Percentiles rank a stretch among this genome's conserved stretches.
These are phyloP conservation scores for Oryza australiensis DNA, from an alignment of 176 grass and related monocot genomes.

Conservation along the genomic window DNA sequence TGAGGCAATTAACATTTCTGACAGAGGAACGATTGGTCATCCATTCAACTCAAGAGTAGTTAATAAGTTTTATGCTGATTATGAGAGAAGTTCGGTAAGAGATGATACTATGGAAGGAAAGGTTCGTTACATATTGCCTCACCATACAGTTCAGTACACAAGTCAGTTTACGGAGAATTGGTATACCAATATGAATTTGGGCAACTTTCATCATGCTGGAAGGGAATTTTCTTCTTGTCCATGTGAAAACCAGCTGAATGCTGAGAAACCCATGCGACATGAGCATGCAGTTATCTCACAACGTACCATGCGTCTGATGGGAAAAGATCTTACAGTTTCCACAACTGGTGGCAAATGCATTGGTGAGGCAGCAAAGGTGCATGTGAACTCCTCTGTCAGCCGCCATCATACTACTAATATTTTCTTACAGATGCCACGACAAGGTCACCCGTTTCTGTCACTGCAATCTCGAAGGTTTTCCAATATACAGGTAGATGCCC, in stretches of 20 bases:
- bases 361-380: neutral
- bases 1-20: neutral
- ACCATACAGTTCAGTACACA: neutral
- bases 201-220: neutral
- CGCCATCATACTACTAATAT: neutral
- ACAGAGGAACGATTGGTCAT: neutral
- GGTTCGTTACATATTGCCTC: neutral
- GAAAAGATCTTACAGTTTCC: constrained; percentile 29
- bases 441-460: neutral
- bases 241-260: neutral
- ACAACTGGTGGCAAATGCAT: neutral
- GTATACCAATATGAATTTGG: neutral
- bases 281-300: neutral
- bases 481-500: neutral
- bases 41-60: constrained; percentile 15
- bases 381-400: neutral
- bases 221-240: neutral
- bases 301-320: constrained; percentile 25
- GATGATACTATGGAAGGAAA: constrained; percentile 11
- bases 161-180: neutral
- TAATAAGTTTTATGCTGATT: constrained; percentile 11
- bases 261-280: neutral
- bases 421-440: neutral
- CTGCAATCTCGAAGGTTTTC: neutral
- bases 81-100: neutral